Evolutionary conservation across 2,329 filamentous ascomycete species (phyloP), one percentile per base, ranked within the genome.

Genomic region (Hypoxylon sp.): DNA sequence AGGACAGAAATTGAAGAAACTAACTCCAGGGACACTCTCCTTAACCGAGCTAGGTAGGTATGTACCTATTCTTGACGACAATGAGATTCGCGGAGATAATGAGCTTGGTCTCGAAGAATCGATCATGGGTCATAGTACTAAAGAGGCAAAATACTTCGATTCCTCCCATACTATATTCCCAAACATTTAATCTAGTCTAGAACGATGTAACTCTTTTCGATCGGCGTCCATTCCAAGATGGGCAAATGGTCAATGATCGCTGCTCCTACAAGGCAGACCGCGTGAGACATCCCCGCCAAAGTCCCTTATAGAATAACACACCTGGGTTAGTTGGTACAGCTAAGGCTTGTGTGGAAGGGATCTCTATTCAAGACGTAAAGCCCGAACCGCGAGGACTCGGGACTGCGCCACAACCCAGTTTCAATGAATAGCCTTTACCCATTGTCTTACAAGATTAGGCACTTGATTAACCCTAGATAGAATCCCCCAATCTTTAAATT

Each of bases 211-310:
- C 67, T 64, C 55, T 57, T 60, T 30, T 59, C 34, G 23, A 57
- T 60, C 36, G 38, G 62, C 19, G 34, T 53, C 9, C 13, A 14
- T 64, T 63, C 51, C 48, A 63, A 63, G 45, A 53, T 58, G 50
- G 58, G 63, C 58, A 60, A 60, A 69, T 64, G 41, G 53, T 45
- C 52, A 66, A 59, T 61, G 68, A 71, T 67, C 57, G 51, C 45
- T 64, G 23, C 50, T 71, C 66, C 66, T 67, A 38, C 68, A 34
- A 71, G 66, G 61, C 66, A 57, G 58, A 67, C 48, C 60, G 38
- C 17, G 28, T 61, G 45, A 32, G 60, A 45, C 43, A 41, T 57
- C 59, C 56, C 48, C 53, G 59, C 63, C 46, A 58, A 17, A 45
- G 14, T 56, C n/a, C 45, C 36, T 19, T 23, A 25, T 13, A 21